Percentiles rank a stretch among this genome's conserved stretches.
phyloP scores from a whole-genome alignment of 2,329 filamentous ascomycete genomes.

The Cladosporium austrohemisphaericum region DNA sequence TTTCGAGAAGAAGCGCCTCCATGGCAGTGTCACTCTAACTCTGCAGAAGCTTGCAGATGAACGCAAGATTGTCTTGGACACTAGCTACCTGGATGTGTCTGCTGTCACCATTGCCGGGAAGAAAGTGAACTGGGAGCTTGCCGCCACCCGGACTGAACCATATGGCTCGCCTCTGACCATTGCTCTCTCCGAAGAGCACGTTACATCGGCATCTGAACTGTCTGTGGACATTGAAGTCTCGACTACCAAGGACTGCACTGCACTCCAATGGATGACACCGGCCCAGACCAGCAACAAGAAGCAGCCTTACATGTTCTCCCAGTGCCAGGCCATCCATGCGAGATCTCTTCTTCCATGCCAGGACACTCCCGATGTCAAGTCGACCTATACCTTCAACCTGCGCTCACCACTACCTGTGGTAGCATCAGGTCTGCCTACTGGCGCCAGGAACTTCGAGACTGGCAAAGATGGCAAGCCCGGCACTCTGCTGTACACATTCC shows the following conservation, averaged over 20 bases:
- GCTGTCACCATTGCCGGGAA: slow-evolving; percentile 66
- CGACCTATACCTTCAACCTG: slow-evolving; percentile 87
- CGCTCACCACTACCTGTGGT: slow-evolving; percentile 85
- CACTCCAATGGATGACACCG: slow-evolving; percentile 90
- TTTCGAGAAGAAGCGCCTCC: slow-evolving; percentile 73
- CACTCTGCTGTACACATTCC: slow-evolving; percentile 71
- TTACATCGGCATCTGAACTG: slow-evolving; percentile 32
- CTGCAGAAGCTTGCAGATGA: slow-evolving; percentile 72
- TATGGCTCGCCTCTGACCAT: slow-evolving; percentile 71
- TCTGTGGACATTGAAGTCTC: slow-evolving; percentile 47
- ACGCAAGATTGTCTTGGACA: slow-evolving; percentile 77
- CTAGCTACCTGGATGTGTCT: slow-evolving; percentile 73
- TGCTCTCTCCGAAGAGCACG: slow-evolving; percentile 44
- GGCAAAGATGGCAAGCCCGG: slow-evolving; percentile 52
- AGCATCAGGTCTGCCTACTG: slow-evolving; percentile 71
- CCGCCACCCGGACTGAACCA: slow-evolving; percentile 63
- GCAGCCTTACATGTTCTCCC: slow-evolving; percentile 96
- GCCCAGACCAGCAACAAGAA: slow-evolving; percentile 94
- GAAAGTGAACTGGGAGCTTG: slow-evolving; percentile 65
- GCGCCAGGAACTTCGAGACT: slow-evolving; percentile 49
- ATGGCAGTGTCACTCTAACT: slow-evolving; percentile 71
- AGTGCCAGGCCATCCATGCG: slow-evolving; percentile 94
- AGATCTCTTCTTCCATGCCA: slow-evolving; percentile 94
- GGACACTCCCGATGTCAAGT: slow-evolving; percentile 96
- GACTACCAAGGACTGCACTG: slow-evolving; percentile 85